phyloP scores from a whole-genome alignment of 495 filamentous ascomycete genomes.

The Aspergillus ellipticus region DNA sequence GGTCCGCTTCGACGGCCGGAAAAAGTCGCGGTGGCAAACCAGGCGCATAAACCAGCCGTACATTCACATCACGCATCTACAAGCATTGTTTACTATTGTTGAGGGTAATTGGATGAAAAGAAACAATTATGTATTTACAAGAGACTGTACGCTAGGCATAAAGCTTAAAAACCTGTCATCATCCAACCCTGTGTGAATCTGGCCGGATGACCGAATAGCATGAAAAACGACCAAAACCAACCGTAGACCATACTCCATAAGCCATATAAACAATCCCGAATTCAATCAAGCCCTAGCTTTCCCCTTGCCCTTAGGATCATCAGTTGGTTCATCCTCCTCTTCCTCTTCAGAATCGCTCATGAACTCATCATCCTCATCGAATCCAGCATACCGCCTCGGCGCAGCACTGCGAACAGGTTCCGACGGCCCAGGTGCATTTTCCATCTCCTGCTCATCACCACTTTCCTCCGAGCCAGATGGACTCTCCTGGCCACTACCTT shows the following conservation, averaged over 20 bases:
- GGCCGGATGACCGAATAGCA: neutral
- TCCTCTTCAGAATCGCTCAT: slow-evolving; percentile 74
- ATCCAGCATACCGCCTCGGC: slow-evolving; percentile 66
- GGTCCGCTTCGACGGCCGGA: slow-evolving; percentile 12
- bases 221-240: neutral
- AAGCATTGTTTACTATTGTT: too few species aligned
- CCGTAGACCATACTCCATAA: neutral
- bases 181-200: neutral
- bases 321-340: slow-evolving; percentile 24
- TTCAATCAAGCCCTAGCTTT: slow-evolving; percentile 32
- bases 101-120: neutral
- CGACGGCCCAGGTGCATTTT: slow-evolving; percentile 24
- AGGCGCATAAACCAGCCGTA: too few species aligned
- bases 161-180: neutral
- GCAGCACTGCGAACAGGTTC: slow-evolving; percentile 20
- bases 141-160: neutral
- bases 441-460: slow-evolving; percentile 43
- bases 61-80: too few species aligned
- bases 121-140: neutral
- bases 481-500: slow-evolving; percentile 36
- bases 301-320: slow-evolving; percentile 34
- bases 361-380: slow-evolving; percentile 88
- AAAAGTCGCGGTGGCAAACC: slow-evolving; percentile 18
- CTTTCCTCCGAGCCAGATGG: slow-evolving; percentile 47
- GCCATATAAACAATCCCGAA: neutral